phyloP scores from a whole-genome alignment of 306 rosid species.

The Mucuna pruriens region DNA sequence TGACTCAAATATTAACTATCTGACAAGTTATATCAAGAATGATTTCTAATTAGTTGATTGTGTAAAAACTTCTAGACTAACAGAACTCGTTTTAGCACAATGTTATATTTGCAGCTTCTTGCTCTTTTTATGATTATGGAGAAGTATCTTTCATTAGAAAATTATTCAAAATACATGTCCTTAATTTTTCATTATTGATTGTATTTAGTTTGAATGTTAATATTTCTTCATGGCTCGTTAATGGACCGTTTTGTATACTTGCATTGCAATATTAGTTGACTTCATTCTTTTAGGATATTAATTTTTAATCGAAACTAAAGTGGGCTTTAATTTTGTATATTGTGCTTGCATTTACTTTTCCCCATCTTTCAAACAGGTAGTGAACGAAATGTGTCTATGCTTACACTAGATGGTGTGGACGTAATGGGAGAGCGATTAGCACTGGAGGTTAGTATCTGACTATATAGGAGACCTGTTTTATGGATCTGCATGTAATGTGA shows the following conservation, averaged over 20 bases:
- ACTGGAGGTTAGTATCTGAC: constrained; percentile 66
- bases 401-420: constrained; percentile 92
- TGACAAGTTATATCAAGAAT: not conserved
- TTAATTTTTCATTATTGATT: constrained; percentile 8
- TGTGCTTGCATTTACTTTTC: constrained; percentile 19
- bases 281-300: not conserved
- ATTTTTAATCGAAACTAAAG: not conserved
- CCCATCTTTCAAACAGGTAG: constrained; percentile 67
- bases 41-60: not conserved
- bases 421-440: constrained; percentile 95
- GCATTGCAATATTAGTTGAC: not conserved
- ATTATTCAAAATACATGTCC: not conserved
- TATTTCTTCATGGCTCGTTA: not conserved
- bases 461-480: constrained; percentile 21
- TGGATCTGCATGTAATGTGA: constrained; percentile 20
- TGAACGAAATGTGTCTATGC: constrained; percentile 74
- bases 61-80: not conserved
- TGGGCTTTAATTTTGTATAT: not conserved
- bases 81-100: not conserved
- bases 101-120: not conserved
- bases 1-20: not conserved
- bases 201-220: not conserved
- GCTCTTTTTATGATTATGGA: not conserved
- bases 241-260: not conserved
- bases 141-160: not conserved